Evolutionary conservation across 179 eudicot genomes (phyloP), one percentile per base, ranked within the genome.

Genomic region (Camellia oleifera): DNA sequence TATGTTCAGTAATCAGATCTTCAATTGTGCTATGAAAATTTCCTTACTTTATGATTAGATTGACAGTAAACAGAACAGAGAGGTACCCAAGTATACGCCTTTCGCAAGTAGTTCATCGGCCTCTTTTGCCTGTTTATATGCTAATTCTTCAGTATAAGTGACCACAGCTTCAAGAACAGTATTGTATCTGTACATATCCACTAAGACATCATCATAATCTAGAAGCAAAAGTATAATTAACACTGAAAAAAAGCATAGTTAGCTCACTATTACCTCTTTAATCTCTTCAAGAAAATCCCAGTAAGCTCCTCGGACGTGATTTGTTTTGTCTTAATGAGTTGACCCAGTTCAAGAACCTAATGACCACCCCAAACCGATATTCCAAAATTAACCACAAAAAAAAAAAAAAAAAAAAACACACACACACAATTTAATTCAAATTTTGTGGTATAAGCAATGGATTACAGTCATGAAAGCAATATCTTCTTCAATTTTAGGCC

Each of bases 401-500:
- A 11, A 13, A 56, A 48, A 23, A 76, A 78, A 4, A 60, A 26
- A 54, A n/a, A 64, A 20, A n/a, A n/a, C n/a, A 20, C 23, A 20
- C 23, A 20, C 23, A n/a, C 20, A 4, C 48, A 50, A 71, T 50
- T 23, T 64, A 40, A 78, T 40, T 71, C 61, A 77, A 42, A 60
- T 20, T 61, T 42, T 26, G 5, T 17, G 46, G 0, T 57, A 56
- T 23, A 63, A 66, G 45, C 57, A 56, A 79, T 78, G 52, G 62
- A 79, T 91, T 85, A 93, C 98, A 79, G 89, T 91, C 98, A 93
- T 95, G 77, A 87, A 95, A 67, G 97, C 95, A 74, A 95, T 91
- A 79, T 95, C 97, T 77, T 92, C 98, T 50, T 95, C 97, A 79
- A 64, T 85, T 46, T 82, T 77, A 46, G 95, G 97, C 85, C 85